Evolutionary conservation across 106 monocot genomes (phyloP).

Genomic region (Alisma plantagoaquatica): DNA sequence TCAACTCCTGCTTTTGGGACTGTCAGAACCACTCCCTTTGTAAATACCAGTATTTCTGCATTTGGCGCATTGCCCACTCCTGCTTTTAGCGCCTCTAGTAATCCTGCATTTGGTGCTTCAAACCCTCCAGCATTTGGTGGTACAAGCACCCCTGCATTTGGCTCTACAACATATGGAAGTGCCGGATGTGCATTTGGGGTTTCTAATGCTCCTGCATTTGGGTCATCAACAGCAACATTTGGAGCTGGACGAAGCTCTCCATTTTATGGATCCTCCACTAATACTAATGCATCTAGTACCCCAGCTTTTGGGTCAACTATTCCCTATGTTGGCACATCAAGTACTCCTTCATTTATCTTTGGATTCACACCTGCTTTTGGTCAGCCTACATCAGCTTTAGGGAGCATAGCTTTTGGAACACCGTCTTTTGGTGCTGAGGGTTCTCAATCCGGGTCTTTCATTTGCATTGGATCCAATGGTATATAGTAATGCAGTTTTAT

Average conservation of each 20-base stretch:
- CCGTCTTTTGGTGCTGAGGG: slow-evolving; percentile 15
- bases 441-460: slow-evolving; percentile 41
- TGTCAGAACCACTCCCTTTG: slow-evolving; percentile 41
- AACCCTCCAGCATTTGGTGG: slow-evolving; percentile 34
- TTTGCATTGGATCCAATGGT: slow-evolving; percentile 6
- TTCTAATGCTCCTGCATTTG: slow-evolving; percentile 24
- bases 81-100: slow-evolving; percentile 28
- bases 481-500: too few species aligned
- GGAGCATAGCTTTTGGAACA: slow-evolving; percentile 8
- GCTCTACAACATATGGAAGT: slow-evolving; percentile 6
- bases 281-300: slow-evolving; percentile 11
- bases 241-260: slow-evolving; percentile 27
- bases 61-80: slow-evolving; percentile 32
- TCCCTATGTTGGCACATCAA: slow-evolving; percentile 19
- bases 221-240: slow-evolving; percentile 32
- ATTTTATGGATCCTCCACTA: slow-evolving; percentile 32
- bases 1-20: slow-evolving; percentile 46
- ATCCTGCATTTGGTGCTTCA: slow-evolving; percentile 31
- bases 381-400: slow-evolving; percentile 8
- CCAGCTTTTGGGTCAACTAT: slow-evolving; percentile 20
- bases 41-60: slow-evolving; percentile 29
- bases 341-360: slow-evolving; percentile 28
- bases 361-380: too few species aligned
- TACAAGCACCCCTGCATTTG: slow-evolving; percentile 29
- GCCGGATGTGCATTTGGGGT: slow-evolving; percentile 23